Evolutionary conservation across 2,329 filamentous ascomycete genomes (phyloP), one percentile per base, ranked within the genome.

Genomic region (Colletotrichum tabaci): DNA sequence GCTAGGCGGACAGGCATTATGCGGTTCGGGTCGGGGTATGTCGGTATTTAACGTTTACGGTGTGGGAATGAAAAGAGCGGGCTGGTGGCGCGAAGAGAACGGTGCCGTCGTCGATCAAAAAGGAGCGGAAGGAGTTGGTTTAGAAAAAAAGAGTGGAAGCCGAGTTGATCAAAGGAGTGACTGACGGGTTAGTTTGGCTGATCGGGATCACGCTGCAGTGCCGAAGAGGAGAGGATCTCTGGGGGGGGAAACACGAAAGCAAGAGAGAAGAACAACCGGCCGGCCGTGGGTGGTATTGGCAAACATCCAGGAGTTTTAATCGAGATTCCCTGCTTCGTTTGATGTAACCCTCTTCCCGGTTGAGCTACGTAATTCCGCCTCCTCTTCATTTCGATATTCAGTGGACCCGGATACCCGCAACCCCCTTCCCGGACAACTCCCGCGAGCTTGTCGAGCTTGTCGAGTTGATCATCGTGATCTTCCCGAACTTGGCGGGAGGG

Each of bases 101-200:
- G 38, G 26, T 23, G 21, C 21, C 12, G 61, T 63, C 38, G 49
- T 42, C 38, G 49, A 26, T 26, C 49, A 16, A 38, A 49, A 66
- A n/a, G 30, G 49, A 62, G 57, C 61, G 30, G 26, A 23, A 40
- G 38, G 53, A 35, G 3, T 58, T 47, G 53, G 50, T 44, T 26
- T 16, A 42, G 66, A 61, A 18, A 61, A 66, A 63, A 69, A 46
- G 66, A 69, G 61, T 53, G 67, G 46, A 68, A 57, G 66, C 35
- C 30, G 44, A 53, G 66, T 55, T 60, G 61, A 56, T 57, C 50
- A 47, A 66, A 69, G 55, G 67, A 69, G 44, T 53, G 67, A 62
- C 57, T 49, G 23, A 30, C 9, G 30, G 30, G 30, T 30, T 30
- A 30, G 21, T 30, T 53, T 5, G 26, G 38, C 18, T 26, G 50